Evolutionary conservation across 306 rosid species (phyloP).

Genomic region (Fragaria ananassa): DNA sequence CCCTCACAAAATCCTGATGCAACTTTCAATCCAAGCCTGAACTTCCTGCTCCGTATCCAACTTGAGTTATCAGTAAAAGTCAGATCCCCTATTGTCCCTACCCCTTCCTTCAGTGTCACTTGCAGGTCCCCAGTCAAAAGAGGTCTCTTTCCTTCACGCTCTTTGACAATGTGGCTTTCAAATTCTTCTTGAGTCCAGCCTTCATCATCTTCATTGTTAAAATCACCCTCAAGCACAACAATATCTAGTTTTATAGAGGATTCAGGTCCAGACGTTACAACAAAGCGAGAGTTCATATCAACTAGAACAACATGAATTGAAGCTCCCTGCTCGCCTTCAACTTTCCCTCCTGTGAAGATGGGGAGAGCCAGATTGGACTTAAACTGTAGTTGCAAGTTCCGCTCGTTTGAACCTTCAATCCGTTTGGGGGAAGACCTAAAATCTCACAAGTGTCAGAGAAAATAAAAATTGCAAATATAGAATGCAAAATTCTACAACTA

Average conservation of each 20-base stretch:
- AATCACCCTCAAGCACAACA: conserved; percentile 98
- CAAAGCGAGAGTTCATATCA: conserved; percentile 55
- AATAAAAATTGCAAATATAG: background rate
- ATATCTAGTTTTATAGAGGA: conserved; percentile 74
- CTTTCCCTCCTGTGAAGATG: conserved; percentile 97
- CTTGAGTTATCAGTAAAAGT: conserved; percentile 96
- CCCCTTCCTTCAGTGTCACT: conserved; percentile 93
- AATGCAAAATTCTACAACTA: background rate
- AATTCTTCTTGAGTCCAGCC: conserved; percentile 91
- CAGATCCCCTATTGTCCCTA: conserved; percentile 90
- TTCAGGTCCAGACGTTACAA: conserved; percentile 74
- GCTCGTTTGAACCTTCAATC: conserved; percentile 92
- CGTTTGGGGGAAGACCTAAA: conserved; percentile 95
- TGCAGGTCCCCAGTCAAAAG: conserved; percentile 87
- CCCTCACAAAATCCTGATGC: conserved; percentile 75
- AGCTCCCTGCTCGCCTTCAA: conserved; percentile 99
- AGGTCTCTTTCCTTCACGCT: conserved; percentile 98
- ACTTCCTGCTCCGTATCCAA: conserved; percentile 98
- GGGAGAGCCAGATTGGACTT: conserved; percentile 90
- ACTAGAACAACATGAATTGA: conserved; percentile 78
- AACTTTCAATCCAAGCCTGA: conserved; percentile 91
- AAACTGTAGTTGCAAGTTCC: conserved; percentile 78
- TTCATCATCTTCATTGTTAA: conserved; percentile 90
- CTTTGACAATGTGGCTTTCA: conserved; percentile 92
- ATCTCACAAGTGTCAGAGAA: conserved; percentile 24